Percentiles rank a stretch among this genome's conserved stretches.
These are phyloP conservation scores for Dissophora ornata DNA, from an alignment of 192 early-diverging fungal species.

Conservation along the genomic window DNA sequence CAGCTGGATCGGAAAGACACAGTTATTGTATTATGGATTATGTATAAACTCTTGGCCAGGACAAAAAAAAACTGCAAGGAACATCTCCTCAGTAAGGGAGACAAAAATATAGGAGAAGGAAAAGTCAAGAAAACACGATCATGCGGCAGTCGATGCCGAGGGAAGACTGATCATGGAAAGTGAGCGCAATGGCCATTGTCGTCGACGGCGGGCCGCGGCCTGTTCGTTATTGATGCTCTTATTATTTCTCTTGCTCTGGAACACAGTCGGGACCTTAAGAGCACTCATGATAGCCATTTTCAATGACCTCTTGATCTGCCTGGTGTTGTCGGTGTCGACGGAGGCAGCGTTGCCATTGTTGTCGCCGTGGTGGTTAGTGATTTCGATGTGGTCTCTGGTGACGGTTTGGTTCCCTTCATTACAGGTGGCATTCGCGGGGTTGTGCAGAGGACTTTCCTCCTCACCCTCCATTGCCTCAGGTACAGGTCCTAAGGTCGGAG, in stretches of 20 bases:
- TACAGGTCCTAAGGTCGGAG: not conserved
- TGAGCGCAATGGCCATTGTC: conserved; percentile 25
- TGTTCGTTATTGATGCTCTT: not conserved
- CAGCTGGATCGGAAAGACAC: too few species aligned
- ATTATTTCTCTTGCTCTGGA: not conserved
- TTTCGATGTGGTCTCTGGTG: too few species aligned
- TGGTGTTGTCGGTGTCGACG: too few species aligned
- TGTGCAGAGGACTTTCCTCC: not conserved
- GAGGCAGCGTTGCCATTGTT: too few species aligned
- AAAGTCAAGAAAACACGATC: not conserved
- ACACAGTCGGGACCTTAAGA: too few species aligned
- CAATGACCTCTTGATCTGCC: too few species aligned
- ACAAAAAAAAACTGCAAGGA: too few species aligned
- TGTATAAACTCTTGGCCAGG: too few species aligned
- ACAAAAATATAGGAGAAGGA: not conserved
- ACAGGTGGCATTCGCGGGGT: not conserved
- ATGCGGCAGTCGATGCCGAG: conserved; percentile 1
- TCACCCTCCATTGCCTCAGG: not conserved
- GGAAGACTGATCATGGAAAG: conserved; percentile 7
- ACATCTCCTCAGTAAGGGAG: too few species aligned
- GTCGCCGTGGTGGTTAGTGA: too few species aligned
- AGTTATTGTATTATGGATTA: too few species aligned
- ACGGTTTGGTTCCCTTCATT: not conserved
- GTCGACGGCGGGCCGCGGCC: not conserved
- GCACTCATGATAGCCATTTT: too few species aligned